Percentiles rank a stretch among this genome's conserved stretches.
These are phyloP conservation scores for Rhodomyrtus psidioides DNA, from an alignment of 441 rosid species.

Conservation along the genomic window DNA sequence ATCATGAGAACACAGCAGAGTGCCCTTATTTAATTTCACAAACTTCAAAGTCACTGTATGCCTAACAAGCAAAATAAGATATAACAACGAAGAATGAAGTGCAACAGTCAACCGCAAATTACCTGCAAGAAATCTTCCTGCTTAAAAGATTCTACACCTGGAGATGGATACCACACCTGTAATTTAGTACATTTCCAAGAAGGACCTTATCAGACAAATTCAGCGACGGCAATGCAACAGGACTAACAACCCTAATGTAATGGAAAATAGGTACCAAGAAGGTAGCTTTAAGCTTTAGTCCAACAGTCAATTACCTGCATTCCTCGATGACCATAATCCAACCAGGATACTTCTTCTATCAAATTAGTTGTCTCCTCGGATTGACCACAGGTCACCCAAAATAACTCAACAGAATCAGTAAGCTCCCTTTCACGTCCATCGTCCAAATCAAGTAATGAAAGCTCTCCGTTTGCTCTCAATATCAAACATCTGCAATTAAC, in stretches of 20 bases:
- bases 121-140: constrained; percentile 99
- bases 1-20: background rate
- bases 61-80: background rate
- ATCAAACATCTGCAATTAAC: constrained; percentile 69
- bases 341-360: constrained; percentile 97
- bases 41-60: background rate
- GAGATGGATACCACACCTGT: constrained; percentile 99
- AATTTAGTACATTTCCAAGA: constrained; percentile 39
- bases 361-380: constrained; percentile 82
- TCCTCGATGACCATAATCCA: constrained; percentile 96
- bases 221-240: background rate
- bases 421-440: constrained; percentile 98
- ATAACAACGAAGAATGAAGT: background rate
- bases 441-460: constrained; percentile 93
- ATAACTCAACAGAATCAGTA: constrained; percentile 92
- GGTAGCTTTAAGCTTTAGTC: background rate
- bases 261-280: background rate
- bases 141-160: constrained; percentile 77
- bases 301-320: constrained; percentile 75
- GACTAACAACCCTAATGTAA: background rate
- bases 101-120: background rate
- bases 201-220: constrained; percentile 39
- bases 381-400: constrained; percentile 99
- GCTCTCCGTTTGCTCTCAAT: constrained; percentile 90
- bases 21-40: background rate